These are phyloP conservation scores for Bryum argenteum DNA, from an alignment of 225 moss, liverwort and hornwort species.

Conservation along the genomic window DNA sequence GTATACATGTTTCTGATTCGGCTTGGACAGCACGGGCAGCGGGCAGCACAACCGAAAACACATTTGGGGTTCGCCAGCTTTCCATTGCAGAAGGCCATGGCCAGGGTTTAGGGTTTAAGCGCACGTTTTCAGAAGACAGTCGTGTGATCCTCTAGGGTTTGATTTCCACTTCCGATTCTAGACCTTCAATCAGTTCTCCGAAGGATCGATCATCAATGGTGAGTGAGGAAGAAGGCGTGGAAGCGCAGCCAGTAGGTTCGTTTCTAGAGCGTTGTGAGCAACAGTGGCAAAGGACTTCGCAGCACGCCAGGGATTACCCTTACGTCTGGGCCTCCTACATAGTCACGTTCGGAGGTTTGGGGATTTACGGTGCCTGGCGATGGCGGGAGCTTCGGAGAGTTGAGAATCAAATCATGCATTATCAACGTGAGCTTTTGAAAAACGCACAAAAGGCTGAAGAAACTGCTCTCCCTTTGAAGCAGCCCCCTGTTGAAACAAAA, in stretches of 20 bases:
- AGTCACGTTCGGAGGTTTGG: slow-evolving; percentile 45
- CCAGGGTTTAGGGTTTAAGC: too few relatives aligned
- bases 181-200: background rate
- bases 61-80: too few relatives aligned
- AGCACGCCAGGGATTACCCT: slow-evolving; percentile 48
- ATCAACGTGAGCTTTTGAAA: slow-evolving; percentile 53
- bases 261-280: slow-evolving; percentile 38
- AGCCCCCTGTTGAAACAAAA: slow-evolving; percentile 9
- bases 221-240: slow-evolving; percentile 32
- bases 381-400: slow-evolving; percentile 55
- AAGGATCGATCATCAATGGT: slow-evolving; percentile 21
- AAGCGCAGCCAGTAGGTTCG: slow-evolving; percentile 13
- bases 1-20: too few relatives aligned
- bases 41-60: too few relatives aligned
- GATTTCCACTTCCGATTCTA: too few relatives aligned
- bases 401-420: slow-evolving; percentile 43
- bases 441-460: slow-evolving; percentile 29
- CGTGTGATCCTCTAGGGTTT: too few relatives aligned
- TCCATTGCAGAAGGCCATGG: too few relatives aligned
- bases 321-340: slow-evolving; percentile 62
- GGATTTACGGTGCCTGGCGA: slow-evolving; percentile 53
- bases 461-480: slow-evolving; percentile 31
- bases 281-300: slow-evolving; percentile 53
- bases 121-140: too few relatives aligned
- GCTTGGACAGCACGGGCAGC: too few relatives aligned